These are phyloP conservation scores for Dactylis glomerata DNA, from an alignment of 176 grass and related monocot species.

Conservation along the genomic window DNA sequence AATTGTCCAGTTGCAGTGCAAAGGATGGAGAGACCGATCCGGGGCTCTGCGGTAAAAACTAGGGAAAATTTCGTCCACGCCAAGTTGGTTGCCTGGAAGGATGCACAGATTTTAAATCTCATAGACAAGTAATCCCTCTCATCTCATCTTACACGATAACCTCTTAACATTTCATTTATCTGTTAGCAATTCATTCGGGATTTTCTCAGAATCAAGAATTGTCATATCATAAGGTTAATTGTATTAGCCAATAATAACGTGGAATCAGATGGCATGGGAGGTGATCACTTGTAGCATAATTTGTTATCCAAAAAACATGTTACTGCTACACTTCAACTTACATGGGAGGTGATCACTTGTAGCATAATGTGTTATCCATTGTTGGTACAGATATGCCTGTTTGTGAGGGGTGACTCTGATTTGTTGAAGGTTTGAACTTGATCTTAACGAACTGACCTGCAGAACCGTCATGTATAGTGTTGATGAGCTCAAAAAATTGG, in stretches of 20 bases:
- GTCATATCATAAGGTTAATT: not conserved
- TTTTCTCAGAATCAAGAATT: slow-evolving; percentile 20
- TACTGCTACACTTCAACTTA: not conserved
- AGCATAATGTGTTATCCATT: too few relatives aligned
- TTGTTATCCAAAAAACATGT: not conserved
- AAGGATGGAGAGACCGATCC: slow-evolving; percentile 29
- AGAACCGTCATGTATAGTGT: not conserved
- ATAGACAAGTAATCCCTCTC: slow-evolving; percentile 53
- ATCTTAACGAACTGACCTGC: not conserved
- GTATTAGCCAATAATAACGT: slow-evolving; percentile 1
- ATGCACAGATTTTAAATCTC: slow-evolving; percentile 56
- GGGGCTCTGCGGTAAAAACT: slow-evolving; percentile 13
- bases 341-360: not conserved
- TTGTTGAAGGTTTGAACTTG: slow-evolving; percentile 18
- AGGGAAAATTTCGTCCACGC: slow-evolving; percentile 34
- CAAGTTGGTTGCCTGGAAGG: slow-evolving; percentile 72
- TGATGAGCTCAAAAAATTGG: not conserved
- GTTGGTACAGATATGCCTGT: not conserved
- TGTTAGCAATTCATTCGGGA: slow-evolving; percentile 1
- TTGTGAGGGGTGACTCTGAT: not conserved
- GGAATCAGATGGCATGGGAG: slow-evolving; percentile 2
- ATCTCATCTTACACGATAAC: not conserved
- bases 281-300: slow-evolving; percentile 19
- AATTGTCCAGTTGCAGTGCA: slow-evolving; percentile 18
- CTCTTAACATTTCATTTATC: not conserved